phyloP scores from a whole-genome alignment of 2,329 filamentous ascomycete species.

The Tolypocladium amazonense region DNA sequence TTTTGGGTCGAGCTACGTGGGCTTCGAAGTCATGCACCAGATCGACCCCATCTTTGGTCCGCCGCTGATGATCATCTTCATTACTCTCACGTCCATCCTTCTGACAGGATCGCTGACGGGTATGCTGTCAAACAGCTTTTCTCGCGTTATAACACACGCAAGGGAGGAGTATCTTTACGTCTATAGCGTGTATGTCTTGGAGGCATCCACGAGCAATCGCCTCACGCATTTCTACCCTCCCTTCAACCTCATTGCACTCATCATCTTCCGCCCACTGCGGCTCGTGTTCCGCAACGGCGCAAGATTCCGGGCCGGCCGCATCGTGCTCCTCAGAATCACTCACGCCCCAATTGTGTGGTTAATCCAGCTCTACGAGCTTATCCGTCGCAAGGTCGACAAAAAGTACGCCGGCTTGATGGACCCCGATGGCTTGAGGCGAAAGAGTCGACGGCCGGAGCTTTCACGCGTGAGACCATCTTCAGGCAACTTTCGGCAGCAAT shows the following conservation, averaged over 20 bases:
- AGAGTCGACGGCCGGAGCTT: conserved; percentile 10
- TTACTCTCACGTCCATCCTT: conserved; percentile 67
- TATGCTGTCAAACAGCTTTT: conserved; percentile 68
- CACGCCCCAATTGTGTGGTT: conserved; percentile 58
- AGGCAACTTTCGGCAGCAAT: conserved; percentile 3
- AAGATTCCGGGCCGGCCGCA: conserved; percentile 51
- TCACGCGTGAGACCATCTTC: conserved; percentile 7
- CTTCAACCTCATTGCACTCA: conserved; percentile 63
- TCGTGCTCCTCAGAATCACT: conserved; percentile 50
- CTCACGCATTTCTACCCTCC: conserved; percentile 62
- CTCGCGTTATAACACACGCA: conserved; percentile 50
- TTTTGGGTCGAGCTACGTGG: conserved; percentile 65
- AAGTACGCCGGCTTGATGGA: conserved; percentile 40
- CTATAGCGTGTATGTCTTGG: conserved; percentile 55
- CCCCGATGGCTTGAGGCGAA: conserved; percentile 20
- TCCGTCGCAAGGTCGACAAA: conserved; percentile 27
- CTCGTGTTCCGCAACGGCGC: conserved; percentile 54
- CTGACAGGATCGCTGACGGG: conserved; percentile 70
- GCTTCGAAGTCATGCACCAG: conserved; percentile 56
- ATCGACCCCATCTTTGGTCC: conserved; percentile 50
- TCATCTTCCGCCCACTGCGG: conserved; percentile 61
- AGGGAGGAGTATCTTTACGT: conserved; percentile 72
- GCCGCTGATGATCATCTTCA: conserved; percentile 60
- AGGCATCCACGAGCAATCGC: conserved; percentile 57
- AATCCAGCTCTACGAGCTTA: conserved; percentile 57